Evolutionary conservation across 768 basidiomycete species (phyloP).

Genomic region (Lactifluus hygrophoroides): DNA sequence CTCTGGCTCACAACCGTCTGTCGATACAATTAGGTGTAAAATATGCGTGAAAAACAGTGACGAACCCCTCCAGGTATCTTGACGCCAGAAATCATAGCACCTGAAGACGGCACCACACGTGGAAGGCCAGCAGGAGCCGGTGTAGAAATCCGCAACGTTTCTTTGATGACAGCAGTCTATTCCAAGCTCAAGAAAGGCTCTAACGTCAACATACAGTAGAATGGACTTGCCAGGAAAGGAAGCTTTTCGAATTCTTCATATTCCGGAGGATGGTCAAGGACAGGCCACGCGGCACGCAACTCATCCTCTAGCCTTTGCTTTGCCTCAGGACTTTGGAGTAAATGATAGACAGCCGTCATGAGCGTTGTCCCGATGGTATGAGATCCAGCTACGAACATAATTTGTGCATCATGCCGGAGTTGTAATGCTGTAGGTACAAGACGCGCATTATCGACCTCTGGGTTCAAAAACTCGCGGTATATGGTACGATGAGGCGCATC

Average conservation of each 20-base stretch:
- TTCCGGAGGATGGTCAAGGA: neutral
- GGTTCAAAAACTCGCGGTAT: constrained; percentile 5
- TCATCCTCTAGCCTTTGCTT: constrained; percentile 4
- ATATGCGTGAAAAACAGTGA: neutral
- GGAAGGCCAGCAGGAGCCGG: constrained; percentile 7
- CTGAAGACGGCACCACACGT: constrained; percentile 8
- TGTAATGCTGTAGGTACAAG: neutral
- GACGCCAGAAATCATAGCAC: constrained; percentile 8
- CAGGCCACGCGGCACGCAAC: constrained; percentile 4
- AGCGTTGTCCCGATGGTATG: constrained; percentile 14
- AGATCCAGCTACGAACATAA: constrained; percentile 11
- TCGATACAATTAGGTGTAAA: neutral
- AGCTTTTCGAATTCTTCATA: constrained; percentile 12
- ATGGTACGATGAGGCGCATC: constrained; percentile 11
- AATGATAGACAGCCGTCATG: constrained; percentile 1
- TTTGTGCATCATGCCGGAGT: constrained; percentile 1
- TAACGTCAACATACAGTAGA: neutral
- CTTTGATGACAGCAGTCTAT: constrained; percentile 15
- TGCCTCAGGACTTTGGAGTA: neutral
- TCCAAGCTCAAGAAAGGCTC: neutral
- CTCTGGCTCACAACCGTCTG: constrained; percentile 15
- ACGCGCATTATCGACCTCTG: constrained; percentile 1
- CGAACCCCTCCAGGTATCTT: constrained; percentile 9
- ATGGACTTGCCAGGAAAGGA: constrained; percentile 8
- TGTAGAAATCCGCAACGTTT: neutral